A percentile compares a stretch with the other conserved stretches of the same genome.
Evolutionary conservation across 495 filamentous ascomycete species (phyloP).

Genomic region (Clohesyomyces aquaticus): DNA sequence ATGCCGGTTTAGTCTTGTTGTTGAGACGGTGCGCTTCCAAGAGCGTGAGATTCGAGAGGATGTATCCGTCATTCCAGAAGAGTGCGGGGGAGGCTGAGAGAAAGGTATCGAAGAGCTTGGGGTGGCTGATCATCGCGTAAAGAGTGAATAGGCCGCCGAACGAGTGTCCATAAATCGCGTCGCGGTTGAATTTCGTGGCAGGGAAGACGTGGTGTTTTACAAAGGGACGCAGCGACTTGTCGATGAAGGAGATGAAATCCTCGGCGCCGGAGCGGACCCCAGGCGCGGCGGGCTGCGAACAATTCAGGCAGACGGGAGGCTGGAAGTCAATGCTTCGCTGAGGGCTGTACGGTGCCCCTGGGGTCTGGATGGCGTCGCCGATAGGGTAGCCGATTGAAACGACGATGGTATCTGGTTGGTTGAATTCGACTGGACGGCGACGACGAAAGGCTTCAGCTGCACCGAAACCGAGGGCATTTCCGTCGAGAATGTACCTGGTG

Average conservation of each 20-base stretch:
- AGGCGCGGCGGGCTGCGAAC: constrained; percentile 8
- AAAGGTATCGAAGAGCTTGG: constrained; percentile 31
- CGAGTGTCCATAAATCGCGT: constrained; percentile 32
- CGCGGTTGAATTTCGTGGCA: constrained; percentile 19
- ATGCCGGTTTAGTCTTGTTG: constrained; percentile 17
- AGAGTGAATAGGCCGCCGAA: constrained; percentile 32
- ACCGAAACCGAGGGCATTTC: constrained; percentile 26
- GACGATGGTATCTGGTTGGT: constrained; percentile 24
- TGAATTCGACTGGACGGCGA: constrained; percentile 30
- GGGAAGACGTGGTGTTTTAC: constrained; percentile 18
- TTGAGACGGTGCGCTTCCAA: not conserved
- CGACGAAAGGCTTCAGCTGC: constrained; percentile 33
- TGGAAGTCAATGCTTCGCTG: constrained; percentile 27
- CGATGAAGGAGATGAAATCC: constrained; percentile 28
- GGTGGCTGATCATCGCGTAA: constrained; percentile 19
- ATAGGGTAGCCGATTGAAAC: constrained; percentile 28
- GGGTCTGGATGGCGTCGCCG: too few species aligned
- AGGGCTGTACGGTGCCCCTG: constrained; percentile 24
- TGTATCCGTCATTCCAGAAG: constrained; percentile 29
- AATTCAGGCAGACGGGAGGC: constrained; percentile 26
- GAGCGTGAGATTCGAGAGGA: constrained; percentile 15
- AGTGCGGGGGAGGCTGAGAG: constrained; percentile 23
- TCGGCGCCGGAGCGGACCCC: constrained; percentile 31
- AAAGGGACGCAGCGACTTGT: constrained; percentile 20
- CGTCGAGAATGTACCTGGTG: constrained; percentile 33